Evolutionary conservation across 257 asterid genomes (phyloP), one percentile per base, ranked within the genome.

Genomic region (Nyctanthes arbortristis): DNA sequence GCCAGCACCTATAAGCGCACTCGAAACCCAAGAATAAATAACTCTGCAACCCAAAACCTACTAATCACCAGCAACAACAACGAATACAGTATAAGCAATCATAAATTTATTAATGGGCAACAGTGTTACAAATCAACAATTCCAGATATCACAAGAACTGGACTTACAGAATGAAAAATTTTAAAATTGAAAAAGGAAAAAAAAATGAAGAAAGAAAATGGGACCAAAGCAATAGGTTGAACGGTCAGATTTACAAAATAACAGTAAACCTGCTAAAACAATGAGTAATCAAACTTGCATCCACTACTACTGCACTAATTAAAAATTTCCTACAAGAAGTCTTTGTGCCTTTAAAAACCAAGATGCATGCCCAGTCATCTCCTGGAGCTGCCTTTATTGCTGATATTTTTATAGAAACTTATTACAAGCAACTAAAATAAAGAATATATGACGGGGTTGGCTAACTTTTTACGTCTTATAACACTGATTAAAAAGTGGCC

Each of bases 1-100:
- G 18, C 90, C 86, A 2, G 80, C 77, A 59, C 75, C 78, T 68
- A 68, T 80, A 63, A 90, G 36, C 75, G 84, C 75, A 75, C 61
- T 75, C 45, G 84, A 81, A 54, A 72, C 79, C 81, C 83, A 78
- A 0, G 83, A 75, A 78, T 78, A 78, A 63, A 81, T 72, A 55
- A 43, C 81, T 78, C 86, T 78, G 79, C 75, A 65, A 69, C 84
- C 84, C 60, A 73, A 73, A 65, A 75, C 79, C 86, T 81, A 75
- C 73, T 65, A 61, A 75, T 72, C 73, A 68, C 81, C 73, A 72
- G 63, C 68, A 67, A 63, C 61, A 67, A 57, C 5, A 40, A 60
- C 59, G 40, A 63, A 71, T 22, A 40, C n/a, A 74, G 40, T 12
- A 60, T 33, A 36, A 63, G n/a, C 29, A 71, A 67, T 45, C 72